Conservation (phyloP, 768 basidiomycete species). For the Astraeus odoratus region DNA sequence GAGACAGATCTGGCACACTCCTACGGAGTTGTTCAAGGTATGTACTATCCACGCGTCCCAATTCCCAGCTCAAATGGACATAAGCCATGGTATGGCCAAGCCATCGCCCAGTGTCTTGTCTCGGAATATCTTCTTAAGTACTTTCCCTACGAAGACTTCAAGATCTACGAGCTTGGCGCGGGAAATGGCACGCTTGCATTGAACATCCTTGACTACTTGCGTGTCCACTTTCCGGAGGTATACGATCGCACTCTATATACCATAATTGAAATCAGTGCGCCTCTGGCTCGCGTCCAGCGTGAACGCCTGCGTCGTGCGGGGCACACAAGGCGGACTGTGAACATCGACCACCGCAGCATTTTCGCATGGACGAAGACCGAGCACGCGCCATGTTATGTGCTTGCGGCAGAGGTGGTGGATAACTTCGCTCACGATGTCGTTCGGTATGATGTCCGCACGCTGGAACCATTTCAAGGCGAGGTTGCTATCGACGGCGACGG, state of each 20-base stretch:
- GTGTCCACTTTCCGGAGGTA: conserved; percentile 76
- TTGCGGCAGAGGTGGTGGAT: conserved; percentile 97
- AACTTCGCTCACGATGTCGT: conserved; percentile 96
- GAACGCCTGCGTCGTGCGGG: conserved; percentile 47
- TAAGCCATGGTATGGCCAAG: conserved; percentile 92
- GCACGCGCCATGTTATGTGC: conserved; percentile 81
- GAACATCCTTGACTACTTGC: conserved; percentile 80
- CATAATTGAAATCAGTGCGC: conserved; percentile 90
- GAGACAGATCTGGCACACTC: conserved; percentile 96
- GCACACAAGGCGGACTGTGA: conserved; percentile 39
- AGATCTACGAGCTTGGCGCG: conserved; percentile 96
- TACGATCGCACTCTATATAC: conserved; percentile 90
- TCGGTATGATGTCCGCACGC: conserved; percentile 76
- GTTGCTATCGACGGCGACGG: conserved; percentile 74
- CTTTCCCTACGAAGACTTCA: conserved; percentile 93
- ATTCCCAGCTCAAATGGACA: conserved; percentile 7
- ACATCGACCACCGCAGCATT: conserved; percentile 68
- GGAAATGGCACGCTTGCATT: conserved; percentile 94
- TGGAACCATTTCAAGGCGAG: conserved; percentile 78
- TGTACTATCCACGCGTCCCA: background rate
- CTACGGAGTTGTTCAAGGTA: conserved; percentile 96
- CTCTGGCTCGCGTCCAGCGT: conserved; percentile 66
- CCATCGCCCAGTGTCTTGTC: conserved; percentile 82
- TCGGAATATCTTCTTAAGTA: conserved; percentile 91
- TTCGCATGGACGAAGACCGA: conserved; percentile 79